Evolutionary conservation across 129 eudicot genomes (phyloP).

Genomic region (Flaveria brownii): DNA sequence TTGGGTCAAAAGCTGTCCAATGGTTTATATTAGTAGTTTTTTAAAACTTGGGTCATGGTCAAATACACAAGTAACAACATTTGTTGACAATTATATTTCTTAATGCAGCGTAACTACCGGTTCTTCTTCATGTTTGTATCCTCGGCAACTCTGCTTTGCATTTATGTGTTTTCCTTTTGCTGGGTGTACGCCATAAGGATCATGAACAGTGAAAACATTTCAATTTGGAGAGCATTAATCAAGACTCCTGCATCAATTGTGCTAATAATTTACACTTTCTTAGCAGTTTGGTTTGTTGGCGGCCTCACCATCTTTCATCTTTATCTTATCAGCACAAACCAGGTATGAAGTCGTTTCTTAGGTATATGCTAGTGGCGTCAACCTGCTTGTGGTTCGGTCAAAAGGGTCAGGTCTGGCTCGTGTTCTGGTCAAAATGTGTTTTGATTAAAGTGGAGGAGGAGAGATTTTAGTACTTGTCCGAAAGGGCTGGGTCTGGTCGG

Average conservation of each 20-base stretch:
- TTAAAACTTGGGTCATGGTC: neutral
- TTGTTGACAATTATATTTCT: constrained; percentile 18
- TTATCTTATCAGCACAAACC: constrained; percentile 77
- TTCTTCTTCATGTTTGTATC: constrained; percentile 81
- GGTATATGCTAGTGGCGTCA: neutral
- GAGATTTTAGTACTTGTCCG: neutral
- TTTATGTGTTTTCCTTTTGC: constrained; percentile 73
- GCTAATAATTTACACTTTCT: constrained; percentile 62
- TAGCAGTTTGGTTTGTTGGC: constrained; percentile 84
- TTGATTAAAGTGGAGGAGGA: neutral
- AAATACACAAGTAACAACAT: neutral
- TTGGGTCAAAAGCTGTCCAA: constrained; percentile 4
- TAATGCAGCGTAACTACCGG: constrained; percentile 84
- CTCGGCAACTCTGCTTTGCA: constrained; percentile 63
- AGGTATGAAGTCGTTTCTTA: constrained; percentile 49
- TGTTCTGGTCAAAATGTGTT: neutral
- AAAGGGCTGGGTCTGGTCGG: neutral
- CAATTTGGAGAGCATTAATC: constrained; percentile 66
- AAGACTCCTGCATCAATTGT: constrained; percentile 70
- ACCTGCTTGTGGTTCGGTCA: neutral
- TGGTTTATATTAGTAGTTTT: neutral
- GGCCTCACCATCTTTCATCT: constrained; percentile 79
- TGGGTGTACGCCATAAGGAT: constrained; percentile 57
- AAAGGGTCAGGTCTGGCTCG: neutral
- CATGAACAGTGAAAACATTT: constrained; percentile 49